A percentile compares a stretch with the other conserved stretches of the same genome.
These are phyloP conservation scores for Xylaria bambusicola DNA, from an alignment of 495 filamentous ascomycete species.

Conservation along the genomic window DNA sequence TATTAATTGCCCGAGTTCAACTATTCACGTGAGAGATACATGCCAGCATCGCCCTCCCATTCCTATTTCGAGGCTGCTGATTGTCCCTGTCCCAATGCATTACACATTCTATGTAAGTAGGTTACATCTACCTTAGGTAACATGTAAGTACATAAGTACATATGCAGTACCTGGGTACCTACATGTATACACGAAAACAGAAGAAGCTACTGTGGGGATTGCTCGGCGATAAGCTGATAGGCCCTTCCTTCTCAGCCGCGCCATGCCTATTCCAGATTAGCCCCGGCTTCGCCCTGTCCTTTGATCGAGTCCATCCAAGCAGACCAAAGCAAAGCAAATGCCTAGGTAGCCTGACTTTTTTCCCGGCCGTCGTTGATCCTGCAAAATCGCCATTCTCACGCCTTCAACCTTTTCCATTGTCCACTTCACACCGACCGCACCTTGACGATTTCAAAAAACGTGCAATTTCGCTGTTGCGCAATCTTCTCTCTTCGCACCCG, in stretches of 20 bases:
- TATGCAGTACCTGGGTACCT: too few species aligned
- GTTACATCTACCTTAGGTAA: too few species aligned
- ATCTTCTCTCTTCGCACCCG: not conserved
- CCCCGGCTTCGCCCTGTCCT: slow-evolving; percentile 15
- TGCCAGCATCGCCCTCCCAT: too few species aligned
- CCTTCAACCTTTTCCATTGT: slow-evolving; percentile 13
- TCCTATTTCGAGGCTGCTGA: too few species aligned
- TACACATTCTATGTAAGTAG: too few species aligned
- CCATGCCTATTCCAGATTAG: slow-evolving; percentile 11
- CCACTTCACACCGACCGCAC: not conserved
- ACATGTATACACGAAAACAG: not conserved
- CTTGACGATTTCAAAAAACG: not conserved
- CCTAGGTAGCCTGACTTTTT: slow-evolving; percentile 12
- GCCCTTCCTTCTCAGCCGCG: slow-evolving; percentile 21
- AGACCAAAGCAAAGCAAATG: slow-evolving; percentile 14
- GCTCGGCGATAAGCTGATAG: not conserved
- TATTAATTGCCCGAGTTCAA: too few species aligned
- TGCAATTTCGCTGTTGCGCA: not conserved
- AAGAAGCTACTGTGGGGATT: not conserved
- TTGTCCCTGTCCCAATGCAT: too few species aligned
- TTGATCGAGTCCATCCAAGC: too few species aligned
- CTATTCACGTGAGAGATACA: too few species aligned
- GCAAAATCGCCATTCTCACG: slow-evolving; percentile 9
- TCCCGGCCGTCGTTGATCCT: too few species aligned
- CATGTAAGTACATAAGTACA: too few species aligned